Evolutionary conservation across 345 rosid genomes (phyloP).

Genomic region (Acer saccharum): DNA sequence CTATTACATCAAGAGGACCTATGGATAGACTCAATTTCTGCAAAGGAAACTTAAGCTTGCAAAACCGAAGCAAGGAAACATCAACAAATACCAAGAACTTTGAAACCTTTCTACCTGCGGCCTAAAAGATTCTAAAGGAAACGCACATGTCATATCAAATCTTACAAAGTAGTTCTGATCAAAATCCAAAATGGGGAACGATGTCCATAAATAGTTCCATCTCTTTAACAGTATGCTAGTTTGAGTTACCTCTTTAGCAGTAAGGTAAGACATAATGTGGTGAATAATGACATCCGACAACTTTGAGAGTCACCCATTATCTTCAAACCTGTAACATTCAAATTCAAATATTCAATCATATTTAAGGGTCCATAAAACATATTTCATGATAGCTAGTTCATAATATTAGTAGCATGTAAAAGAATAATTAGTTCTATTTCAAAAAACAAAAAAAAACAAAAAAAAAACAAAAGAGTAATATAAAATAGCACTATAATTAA

Average conservation of each 20-base stretch:
- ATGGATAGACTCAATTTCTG: neutral
- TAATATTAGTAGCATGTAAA: no score
- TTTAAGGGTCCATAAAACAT: no score
- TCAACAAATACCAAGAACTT: neutral
- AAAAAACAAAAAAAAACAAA: no score
- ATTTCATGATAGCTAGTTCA: no score
- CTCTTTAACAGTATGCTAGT: neutral
- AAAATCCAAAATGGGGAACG: constrained; percentile 1
- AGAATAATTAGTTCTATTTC: no score
- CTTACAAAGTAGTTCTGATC: neutral
- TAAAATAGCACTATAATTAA: no score
- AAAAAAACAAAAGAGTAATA: no score
- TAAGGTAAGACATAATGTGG: neutral
- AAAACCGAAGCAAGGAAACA: neutral
- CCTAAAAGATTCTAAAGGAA: no score
- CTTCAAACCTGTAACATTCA: no score
- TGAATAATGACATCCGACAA: neutral
- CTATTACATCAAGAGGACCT: neutral
- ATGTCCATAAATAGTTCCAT: neutral
- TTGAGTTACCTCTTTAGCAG: neutral
- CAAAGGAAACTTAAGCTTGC: neutral
- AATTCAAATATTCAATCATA: no score
- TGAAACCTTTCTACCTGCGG: no score
- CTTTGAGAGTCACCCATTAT: neutral
- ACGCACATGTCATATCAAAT: neutral